These are phyloP conservation scores for Schoenoplectus tabernaemontani DNA, from an alignment of 202 grass and related monocot species.

Conservation along the genomic window DNA sequence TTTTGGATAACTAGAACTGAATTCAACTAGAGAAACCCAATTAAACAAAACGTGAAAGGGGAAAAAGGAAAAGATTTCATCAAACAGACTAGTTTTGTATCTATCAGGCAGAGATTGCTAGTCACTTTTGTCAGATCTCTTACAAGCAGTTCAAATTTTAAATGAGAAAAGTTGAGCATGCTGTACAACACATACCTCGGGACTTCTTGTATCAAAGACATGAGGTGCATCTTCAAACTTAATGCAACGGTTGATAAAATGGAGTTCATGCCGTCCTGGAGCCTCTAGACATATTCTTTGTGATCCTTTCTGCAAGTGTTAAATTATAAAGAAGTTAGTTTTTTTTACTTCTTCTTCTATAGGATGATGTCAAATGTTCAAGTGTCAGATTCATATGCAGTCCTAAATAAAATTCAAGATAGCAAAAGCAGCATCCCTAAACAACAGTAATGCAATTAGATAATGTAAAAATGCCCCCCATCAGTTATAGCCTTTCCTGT, in stretches of 20 bases:
- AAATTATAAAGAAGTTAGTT: constrained; percentile 21
- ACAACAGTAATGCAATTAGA: neutral
- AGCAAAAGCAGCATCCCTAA: neutral
- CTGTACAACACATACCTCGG: constrained; percentile 28
- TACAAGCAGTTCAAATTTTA: neutral
- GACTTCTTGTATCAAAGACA: constrained; percentile 60
- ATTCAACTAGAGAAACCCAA: constrained; percentile 3
- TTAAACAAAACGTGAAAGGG: neutral
- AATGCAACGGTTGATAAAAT: constrained; percentile 84
- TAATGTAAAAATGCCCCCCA: neutral
- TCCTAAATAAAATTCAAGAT: neutral
- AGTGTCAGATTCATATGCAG: neutral
- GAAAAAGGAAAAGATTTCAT: neutral
- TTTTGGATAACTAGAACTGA: neutral
- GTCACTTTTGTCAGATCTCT: neutral
- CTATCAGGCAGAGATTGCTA: neutral
- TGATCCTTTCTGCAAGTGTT: constrained; percentile 55
- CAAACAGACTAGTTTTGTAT: neutral
- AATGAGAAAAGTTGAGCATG: neutral
- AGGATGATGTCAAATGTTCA: neutral
- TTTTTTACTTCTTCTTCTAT: neutral
- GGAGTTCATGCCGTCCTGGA: constrained; percentile 74
- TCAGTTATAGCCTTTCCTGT: neutral
- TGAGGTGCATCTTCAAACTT: constrained; percentile 58
- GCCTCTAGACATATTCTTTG: constrained; percentile 78